Evolutionary conservation across 495 filamentous ascomycete genomes (phyloP), one percentile per base, ranked within the genome.

Genomic region (Penicillium chermesinum): DNA sequence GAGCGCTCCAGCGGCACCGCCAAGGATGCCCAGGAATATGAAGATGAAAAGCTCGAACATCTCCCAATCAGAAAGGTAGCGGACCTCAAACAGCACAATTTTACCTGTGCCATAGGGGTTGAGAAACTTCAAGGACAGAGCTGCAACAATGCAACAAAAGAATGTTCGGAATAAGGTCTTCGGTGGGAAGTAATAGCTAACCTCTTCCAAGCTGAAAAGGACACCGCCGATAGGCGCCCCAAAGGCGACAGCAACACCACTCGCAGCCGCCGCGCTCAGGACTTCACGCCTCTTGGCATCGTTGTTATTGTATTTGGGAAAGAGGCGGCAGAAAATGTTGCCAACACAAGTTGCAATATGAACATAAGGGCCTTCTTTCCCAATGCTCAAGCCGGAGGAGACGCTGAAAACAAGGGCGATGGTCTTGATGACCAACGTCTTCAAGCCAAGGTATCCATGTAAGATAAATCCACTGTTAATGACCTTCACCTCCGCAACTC

Each of bases 161-260:
- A 98, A 97, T 1, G 93, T 98, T 33, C 93, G 77, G 71, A 98
- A 98, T 2, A 98, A 80, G 2, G 91, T 96, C 69, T 98, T 97
- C n/a, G 93, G 87, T 3, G 91, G 93, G 65, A 96, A 96, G 63
- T 96, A 98, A 65, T 98, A 98, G 64, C 78, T 87, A 58, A 96
- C 89, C 75, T 97, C 91, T 67, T 97, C 91, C 18, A 97, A 69
- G 45, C 89, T 89, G 64, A 97, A 97, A 7, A 97, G 76, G 12
- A 97, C 91, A 32, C 91, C 91, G 8, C 89, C 88, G 41, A 96
- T 85, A 9, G 91, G 91, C 1, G 91, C 90, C 19, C 91, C 91
- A 63, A 97, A 97, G 16, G 91, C 91, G 14, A 97, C 91, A 13
- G 89, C 89, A 21, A 97, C 91, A 53, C 91, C 91, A 41, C 88